Evolutionary conservation across 495 filamentous ascomycete genomes (phyloP), one percentile per base, ranked within the genome.

Genomic region (Friedmanniomyces simplex): DNA sequence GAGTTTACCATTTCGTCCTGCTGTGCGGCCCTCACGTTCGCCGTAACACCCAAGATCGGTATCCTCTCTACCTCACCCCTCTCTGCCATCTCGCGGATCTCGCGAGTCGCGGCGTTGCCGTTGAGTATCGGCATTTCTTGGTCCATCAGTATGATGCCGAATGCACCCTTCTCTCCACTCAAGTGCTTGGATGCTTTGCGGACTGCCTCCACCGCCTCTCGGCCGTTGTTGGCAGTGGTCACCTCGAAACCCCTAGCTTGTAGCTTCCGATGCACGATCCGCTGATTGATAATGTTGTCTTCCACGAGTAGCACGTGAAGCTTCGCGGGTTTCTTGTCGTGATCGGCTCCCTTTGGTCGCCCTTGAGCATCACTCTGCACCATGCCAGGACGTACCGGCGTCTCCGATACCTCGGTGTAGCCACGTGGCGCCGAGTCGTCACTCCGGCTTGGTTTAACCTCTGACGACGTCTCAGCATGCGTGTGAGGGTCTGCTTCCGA

Each of bases 51-150:
- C 26, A 72, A 57, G 20, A 70, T 62, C 0, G 51, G 55, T 6
- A 62, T 21, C 8, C 34, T 39, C n/a, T 39, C 60, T n/a, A 68
- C 26, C 24, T 51, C 57, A 22, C 63, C 54, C n/a, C 58, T 45
- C 1, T 24, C 10, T 42, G 67, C 57, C 36, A 67, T 42, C 20
- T 63, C 55, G 6, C 69, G 55, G 11, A 72, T 69, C 52, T 57
- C 46, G 1, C 28, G 41, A 1, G 63, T 60, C 6, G 58, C 59
- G 0, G 65, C 56, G 11, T 67, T 62, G 37, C 69, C 69, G 52
- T 69, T 58, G 62, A 70, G 66, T 18, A 69, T 56, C 1, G 69
- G 69, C 69, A 72, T 72, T 46, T 72, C 65, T 58, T 59, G 55
- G 47, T 72, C 69, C 68, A 72, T 69, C 8, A 72, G 61, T 3